These are phyloP conservation scores for Acer yangbiense DNA, from an alignment of 345 rosid species.

Conservation along the genomic window DNA sequence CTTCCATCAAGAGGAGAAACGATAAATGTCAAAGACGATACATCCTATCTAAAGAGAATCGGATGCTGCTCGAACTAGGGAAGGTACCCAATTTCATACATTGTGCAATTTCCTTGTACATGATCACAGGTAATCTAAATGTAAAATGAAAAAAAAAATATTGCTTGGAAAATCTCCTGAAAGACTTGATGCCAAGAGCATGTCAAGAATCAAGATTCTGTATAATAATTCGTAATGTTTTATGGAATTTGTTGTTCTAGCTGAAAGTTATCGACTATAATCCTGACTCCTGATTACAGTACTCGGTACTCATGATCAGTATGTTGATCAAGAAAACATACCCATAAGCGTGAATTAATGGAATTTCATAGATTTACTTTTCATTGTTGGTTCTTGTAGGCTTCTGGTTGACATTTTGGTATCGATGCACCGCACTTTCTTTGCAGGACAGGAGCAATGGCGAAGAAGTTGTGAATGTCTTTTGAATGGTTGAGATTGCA, in stretches of 20 bases:
- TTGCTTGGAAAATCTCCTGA: neutral
- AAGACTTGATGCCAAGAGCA: neutral
- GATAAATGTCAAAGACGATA: slow-evolving; percentile 46
- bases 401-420: neutral
- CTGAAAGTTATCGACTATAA: neutral
- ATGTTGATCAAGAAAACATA: neutral
- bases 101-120: slow-evolving; percentile 21
- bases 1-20: slow-evolving; percentile 41
- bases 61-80: slow-evolving; percentile 45
- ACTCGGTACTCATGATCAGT: neutral
- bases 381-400: neutral
- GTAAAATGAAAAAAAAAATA: neutral
- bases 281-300: neutral
- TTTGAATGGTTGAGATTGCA: neutral
- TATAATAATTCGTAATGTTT: neutral
- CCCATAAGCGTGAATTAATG: neutral
- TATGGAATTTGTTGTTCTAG: neutral
- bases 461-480: neutral
- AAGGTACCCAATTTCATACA: neutral
- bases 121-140: neutral
- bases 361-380: neutral
- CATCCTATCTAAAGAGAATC: slow-evolving; percentile 30
- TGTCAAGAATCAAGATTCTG: neutral
- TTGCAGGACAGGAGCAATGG: neutral
- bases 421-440: neutral